phyloP scores from a whole-genome alignment of 768 basidiomycete species.

The Rubroboletus satanas region DNA sequence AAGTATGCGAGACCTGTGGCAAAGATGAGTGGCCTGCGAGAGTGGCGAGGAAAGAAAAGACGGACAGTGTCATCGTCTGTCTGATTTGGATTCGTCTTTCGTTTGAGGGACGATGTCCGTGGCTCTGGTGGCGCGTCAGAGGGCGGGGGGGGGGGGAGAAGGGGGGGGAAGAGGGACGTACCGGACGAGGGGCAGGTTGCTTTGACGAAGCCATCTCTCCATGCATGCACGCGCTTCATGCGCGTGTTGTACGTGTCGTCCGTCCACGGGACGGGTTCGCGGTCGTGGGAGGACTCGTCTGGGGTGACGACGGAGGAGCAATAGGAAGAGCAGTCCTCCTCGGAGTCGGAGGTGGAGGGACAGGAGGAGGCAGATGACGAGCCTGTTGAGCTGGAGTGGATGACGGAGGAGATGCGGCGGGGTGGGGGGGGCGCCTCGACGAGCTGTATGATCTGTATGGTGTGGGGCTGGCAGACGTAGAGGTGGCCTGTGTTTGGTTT shows the following conservation, averaged over 20 bases:
- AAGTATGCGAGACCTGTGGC: slow-evolving; percentile 46
- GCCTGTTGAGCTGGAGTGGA: slow-evolving; percentile 36
- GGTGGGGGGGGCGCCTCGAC: slow-evolving; percentile 58
- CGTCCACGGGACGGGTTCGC: slow-evolving; percentile 26
- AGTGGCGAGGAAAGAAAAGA: slow-evolving; percentile 3
- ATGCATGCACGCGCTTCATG: slow-evolving; percentile 66
- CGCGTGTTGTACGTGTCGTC: slow-evolving; percentile 52
- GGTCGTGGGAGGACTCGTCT: slow-evolving; percentile 33
- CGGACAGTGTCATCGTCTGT: slow-evolving; percentile 41
- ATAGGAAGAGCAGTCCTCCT: slow-evolving; percentile 60
- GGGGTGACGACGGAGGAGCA: slow-evolving; percentile 61
- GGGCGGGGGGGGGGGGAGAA: background rate
- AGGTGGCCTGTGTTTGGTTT: slow-evolving; percentile 41
- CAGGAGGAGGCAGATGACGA: slow-evolving; percentile 38
- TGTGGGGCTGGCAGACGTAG: slow-evolving; percentile 46
- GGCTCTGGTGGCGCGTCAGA: slow-evolving; percentile 12
- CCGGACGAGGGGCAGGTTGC: slow-evolving; percentile 41
- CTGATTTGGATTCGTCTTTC: slow-evolving; percentile 37
- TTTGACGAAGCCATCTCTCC: slow-evolving; percentile 59
- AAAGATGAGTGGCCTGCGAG: slow-evolving; percentile 15
- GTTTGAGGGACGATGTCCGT: slow-evolving; percentile 44
- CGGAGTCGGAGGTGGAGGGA: slow-evolving; percentile 33
- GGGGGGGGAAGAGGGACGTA: slow-evolving; percentile 24
- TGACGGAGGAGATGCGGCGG: slow-evolving; percentile 35
- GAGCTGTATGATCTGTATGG: slow-evolving; percentile 69